phyloP scores from a whole-genome alignment of 1,284 basidiomycete genomes.

The Ustilago xerochloae region DNA sequence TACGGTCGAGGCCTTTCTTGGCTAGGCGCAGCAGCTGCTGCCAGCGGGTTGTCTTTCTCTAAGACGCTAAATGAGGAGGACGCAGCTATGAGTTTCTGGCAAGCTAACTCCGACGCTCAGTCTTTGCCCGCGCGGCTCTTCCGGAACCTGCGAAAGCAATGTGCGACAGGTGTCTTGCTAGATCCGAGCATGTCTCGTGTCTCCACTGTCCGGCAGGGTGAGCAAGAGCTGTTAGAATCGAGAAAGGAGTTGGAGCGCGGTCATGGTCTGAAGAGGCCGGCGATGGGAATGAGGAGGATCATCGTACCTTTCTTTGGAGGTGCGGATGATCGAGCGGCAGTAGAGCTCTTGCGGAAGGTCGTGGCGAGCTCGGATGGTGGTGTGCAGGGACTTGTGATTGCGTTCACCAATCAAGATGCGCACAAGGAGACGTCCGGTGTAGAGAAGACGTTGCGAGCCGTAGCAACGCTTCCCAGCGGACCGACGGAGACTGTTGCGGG shows the following conservation, averaged over 20 bases:
- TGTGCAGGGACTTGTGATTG: conserved; percentile 43
- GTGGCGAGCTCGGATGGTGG: conserved; percentile 19
- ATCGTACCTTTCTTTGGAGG: conserved; percentile 54
- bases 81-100: conserved; percentile 33
- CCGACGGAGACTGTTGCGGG: neutral
- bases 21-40: conserved; percentile 43
- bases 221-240: neutral
- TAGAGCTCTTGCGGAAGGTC: conserved; percentile 32
- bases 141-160: conserved; percentile 26
- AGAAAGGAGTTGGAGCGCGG: conserved; percentile 20
- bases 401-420: conserved; percentile 11
- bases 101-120: conserved; percentile 39
- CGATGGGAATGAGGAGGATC: conserved; percentile 24
- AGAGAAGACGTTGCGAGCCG: neutral
- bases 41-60: conserved; percentile 34
- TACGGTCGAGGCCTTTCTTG: conserved; percentile 42
- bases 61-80: conserved; percentile 40
- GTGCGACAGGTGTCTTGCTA: conserved; percentile 40
- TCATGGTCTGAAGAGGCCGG: conserved; percentile 17
- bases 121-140: conserved; percentile 39
- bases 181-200: conserved; percentile 31
- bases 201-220: neutral
- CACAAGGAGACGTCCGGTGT: neutral
- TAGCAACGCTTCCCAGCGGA: neutral
- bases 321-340: conserved; percentile 47